A percentile compares a stretch with the other conserved stretches of the same genome.
Evolutionary conservation across 2,329 filamentous ascomycete species (phyloP).

Genomic region (Aspergillus fischeri): DNA sequence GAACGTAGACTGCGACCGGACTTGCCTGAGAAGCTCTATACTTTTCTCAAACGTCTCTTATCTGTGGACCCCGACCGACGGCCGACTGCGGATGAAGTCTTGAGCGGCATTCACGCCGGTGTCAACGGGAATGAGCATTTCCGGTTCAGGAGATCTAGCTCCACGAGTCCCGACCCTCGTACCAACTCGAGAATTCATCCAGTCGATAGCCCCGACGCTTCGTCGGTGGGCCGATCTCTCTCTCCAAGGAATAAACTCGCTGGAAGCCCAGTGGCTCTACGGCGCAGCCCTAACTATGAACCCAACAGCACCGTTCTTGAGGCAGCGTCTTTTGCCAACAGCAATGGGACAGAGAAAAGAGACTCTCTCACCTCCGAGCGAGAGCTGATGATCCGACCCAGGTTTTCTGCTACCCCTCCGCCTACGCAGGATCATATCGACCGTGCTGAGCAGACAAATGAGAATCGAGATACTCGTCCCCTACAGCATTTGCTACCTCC

Average conservation of each 20-base stretch:
- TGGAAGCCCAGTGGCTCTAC: conserved; percentile 17
- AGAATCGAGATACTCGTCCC: conserved; percentile 13
- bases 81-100: conserved; percentile 80
- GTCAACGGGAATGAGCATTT: conserved; percentile 46
- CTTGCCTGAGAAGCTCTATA: conserved; percentile 80
- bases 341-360: conserved; percentile 11
- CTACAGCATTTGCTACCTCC: conserved; percentile 40
- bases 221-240: conserved; percentile 23
- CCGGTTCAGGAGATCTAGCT: conserved; percentile 32
- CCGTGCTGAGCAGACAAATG: conserved; percentile 11
- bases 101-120: conserved; percentile 70
- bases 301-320: conserved; percentile 13
- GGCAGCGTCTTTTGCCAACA: conserved; percentile 12
- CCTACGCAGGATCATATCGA: conserved; percentile 19
- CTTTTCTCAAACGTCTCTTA: conserved; percentile 74
- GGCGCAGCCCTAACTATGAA: conserved; percentile 27
- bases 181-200: conserved; percentile 36
- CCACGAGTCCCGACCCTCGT: conserved; percentile 29
- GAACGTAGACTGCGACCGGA: conserved; percentile 72
- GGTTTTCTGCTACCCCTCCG: conserved; percentile 24
- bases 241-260: conserved; percentile 25
- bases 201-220: conserved; percentile 32
- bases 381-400: conserved; percentile 30
- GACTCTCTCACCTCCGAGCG: conserved; percentile 25
- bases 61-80: conserved; percentile 71